These are phyloP conservation scores for Picochlorum sp. DNA, from an alignment of 139 green algal species.

Conservation along the genomic window DNA sequence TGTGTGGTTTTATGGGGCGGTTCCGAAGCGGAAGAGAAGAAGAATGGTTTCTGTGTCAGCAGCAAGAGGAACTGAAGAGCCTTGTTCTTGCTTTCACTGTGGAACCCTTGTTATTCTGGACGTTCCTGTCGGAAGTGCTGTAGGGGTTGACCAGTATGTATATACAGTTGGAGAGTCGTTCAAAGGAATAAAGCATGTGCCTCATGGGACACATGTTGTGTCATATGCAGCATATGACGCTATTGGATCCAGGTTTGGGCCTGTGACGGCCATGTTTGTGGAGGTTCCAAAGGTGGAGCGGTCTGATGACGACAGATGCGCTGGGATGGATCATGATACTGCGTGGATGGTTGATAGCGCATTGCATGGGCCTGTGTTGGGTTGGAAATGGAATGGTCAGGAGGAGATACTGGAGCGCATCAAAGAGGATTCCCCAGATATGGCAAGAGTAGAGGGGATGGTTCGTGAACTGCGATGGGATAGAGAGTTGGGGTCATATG, in stretches of 20 bases:
- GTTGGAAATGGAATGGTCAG: conserved; percentile 44
- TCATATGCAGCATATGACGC: conserved; percentile 43
- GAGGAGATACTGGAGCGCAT: conserved; percentile 51
- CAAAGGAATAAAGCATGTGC: conserved; percentile 86
- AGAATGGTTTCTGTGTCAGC: too few species aligned
- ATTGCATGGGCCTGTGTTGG: conserved; percentile 31
- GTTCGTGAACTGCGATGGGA: background rate
- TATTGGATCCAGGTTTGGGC: conserved; percentile 29
- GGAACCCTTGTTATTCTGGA: conserved; percentile 65
- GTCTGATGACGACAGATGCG: background rate
- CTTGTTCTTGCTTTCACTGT: conserved; percentile 20
- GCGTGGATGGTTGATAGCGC: background rate
- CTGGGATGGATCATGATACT: background rate
- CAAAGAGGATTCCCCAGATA: conserved; percentile 49
- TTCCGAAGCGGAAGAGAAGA: too few species aligned
- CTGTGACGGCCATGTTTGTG: conserved; percentile 23
- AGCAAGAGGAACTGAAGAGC: too few species aligned
- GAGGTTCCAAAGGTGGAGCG: conserved; percentile 37
- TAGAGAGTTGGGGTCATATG: background rate
- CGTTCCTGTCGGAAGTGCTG: conserved; percentile 48
- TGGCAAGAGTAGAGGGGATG: background rate
- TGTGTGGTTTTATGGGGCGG: too few species aligned
- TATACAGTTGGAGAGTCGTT: conserved; percentile 55
- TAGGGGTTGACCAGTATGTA: conserved; percentile 79
- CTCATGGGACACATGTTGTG: conserved; percentile 73